Conservation (phyloP, 495 filamentous ascomycete genomes). For the Neurospora sp. region DNA sequence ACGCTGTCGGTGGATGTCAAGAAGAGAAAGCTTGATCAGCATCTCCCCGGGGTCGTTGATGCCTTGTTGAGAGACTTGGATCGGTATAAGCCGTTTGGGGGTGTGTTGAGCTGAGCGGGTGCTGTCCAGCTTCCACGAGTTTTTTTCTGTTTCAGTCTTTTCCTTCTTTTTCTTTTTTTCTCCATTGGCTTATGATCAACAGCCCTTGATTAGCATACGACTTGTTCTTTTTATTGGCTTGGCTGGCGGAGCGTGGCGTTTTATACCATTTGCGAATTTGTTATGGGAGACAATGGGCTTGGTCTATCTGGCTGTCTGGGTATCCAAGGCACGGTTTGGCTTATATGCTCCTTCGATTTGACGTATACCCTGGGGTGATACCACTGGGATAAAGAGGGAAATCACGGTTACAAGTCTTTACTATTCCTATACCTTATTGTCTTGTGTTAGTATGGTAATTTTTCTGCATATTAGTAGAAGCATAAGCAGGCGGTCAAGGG, state of each 20-base stretch:
- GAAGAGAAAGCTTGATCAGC: slow-evolving; percentile 67
- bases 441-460: not conserved
- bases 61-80: slow-evolving; percentile 84
- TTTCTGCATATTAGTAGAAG: not conserved
- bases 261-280: not conserved
- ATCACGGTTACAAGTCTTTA: not conserved
- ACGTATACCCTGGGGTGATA: not conserved
- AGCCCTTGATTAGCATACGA: no score
- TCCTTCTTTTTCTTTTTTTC: not conserved
- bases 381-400: not conserved
- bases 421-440: not conserved
- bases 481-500: not conserved
- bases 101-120: slow-evolving; percentile 27
- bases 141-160: not conserved
- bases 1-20: slow-evolving; percentile 80
- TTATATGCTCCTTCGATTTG: not conserved
- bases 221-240: slow-evolving; percentile 4
- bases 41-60: slow-evolving; percentile 75
- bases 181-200: not conserved
- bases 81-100: slow-evolving; percentile 64
- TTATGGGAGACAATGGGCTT: not conserved
- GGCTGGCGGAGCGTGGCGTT: not conserved
- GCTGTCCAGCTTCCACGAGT: not conserved
- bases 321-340: not conserved
- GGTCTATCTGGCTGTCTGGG: not conserved